phyloP scores from a whole-genome alignment of 371 early-diverging fungal species.

The Mucor indicus region DNA sequence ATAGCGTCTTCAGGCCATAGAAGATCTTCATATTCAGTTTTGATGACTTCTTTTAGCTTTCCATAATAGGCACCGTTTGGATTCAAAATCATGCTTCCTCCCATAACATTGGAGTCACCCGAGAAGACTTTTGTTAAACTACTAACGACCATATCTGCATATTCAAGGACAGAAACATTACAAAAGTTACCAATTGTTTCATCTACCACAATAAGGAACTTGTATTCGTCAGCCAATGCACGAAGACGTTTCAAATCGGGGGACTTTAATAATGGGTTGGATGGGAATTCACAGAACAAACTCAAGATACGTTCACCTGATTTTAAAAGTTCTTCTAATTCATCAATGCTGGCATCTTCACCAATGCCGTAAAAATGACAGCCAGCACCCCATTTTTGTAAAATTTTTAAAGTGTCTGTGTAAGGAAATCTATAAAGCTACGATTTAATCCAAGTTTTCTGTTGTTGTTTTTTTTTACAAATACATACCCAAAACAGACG shows the following conservation, averaged over 20 bases:
- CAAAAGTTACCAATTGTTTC: conserved; percentile 94
- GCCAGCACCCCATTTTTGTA: conserved; percentile 90
- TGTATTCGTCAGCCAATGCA: conserved; percentile 70
- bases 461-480: neutral
- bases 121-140: conserved; percentile 93
- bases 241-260: conserved; percentile 75
- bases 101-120: conserved; percentile 98
- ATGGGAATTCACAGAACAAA: conserved; percentile 91
- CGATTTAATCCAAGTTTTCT: neutral
- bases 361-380: conserved; percentile 86
- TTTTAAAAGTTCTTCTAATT: conserved; percentile 58
- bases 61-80: conserved; percentile 64
- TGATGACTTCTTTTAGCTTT: conserved; percentile 50
- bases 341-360: conserved; percentile 66
- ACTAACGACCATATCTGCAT: conserved; percentile 88
- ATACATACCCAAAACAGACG: conserved; percentile 83
- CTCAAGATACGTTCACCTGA: conserved; percentile 67
- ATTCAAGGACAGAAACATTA: conserved; percentile 74
- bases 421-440: conserved; percentile 76
- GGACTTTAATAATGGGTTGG: conserved; percentile 88
- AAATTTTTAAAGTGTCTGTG: conserved; percentile 91
- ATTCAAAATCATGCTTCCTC: conserved; percentile 87
- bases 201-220: conserved; percentile 84
- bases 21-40: conserved; percentile 70
- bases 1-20: conserved; percentile 92